These are phyloP conservation scores for Aspergillus awamori DNA, from an alignment of 2,329 filamentous ascomycete species.

Conservation along the genomic window DNA sequence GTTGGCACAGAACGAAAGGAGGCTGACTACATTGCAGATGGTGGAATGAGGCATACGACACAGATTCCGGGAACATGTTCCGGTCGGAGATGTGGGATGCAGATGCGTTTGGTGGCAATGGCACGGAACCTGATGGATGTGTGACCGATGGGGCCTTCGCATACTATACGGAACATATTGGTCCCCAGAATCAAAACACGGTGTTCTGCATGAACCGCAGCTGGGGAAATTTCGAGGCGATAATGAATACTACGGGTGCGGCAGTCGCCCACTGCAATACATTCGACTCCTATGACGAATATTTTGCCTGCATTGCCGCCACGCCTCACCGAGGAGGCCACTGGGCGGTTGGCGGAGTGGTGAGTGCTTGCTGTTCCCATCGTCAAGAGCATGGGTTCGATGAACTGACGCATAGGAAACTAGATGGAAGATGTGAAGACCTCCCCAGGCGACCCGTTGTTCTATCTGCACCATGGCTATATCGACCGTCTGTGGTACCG, in stretches of 20 bases:
- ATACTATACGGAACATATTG: conserved; percentile 15
- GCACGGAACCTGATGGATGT: conserved; percentile 6
- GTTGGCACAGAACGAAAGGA: not conserved
- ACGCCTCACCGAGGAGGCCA: not conserved
- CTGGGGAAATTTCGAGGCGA: not conserved
- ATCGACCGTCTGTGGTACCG: conserved; percentile 1
- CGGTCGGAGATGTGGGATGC: conserved; percentile 1
- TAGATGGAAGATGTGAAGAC: conserved; percentile 1
- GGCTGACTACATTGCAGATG: not conserved
- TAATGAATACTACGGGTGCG: not conserved
- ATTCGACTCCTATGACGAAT: not conserved
- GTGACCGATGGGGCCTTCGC: conserved; percentile 13
- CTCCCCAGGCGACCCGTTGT: not conserved
- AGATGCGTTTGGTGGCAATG: conserved; percentile 12
- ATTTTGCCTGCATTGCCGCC: not conserved
- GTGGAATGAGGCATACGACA: not conserved
- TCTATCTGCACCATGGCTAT: conserved; percentile 2
- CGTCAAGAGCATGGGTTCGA: no score
- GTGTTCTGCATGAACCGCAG: conserved; percentile 11
- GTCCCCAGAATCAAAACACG: conserved; percentile 10
- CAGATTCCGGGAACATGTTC: not conserved
- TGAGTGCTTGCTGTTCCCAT: not conserved
- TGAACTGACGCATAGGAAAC: not conserved
- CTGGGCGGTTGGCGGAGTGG: not conserved
- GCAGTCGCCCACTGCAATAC: not conserved